These are phyloP conservation scores for Fraxinus anomala DNA, from an alignment of 257 asterid species.

Conservation along the genomic window DNA sequence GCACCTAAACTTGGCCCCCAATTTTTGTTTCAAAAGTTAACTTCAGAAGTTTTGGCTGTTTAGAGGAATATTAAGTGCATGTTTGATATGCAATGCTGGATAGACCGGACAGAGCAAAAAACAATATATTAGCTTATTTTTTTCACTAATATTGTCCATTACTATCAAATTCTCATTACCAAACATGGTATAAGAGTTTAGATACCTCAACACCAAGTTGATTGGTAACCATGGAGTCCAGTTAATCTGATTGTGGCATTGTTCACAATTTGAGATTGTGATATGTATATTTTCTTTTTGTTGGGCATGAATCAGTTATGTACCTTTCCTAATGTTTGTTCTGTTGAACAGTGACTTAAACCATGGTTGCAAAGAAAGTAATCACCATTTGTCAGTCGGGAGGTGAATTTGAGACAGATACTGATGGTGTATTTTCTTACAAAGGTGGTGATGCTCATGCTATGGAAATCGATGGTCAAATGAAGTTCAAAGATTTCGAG, in stretches of 20 bases:
- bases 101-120: background rate
- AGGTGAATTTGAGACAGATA: constrained; percentile 81
- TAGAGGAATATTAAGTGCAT: background rate
- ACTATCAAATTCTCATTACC: background rate
- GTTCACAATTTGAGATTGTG: background rate
- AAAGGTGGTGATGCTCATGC: constrained; percentile 99
- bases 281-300: background rate
- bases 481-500: constrained; percentile 78
- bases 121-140: background rate
- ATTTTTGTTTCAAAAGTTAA: background rate
- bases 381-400: constrained; percentile 97
- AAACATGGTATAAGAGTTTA: background rate
- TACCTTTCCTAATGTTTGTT: constrained; percentile 25
- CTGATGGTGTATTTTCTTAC: constrained; percentile 70
- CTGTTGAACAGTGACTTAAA: constrained; percentile 36
- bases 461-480: constrained; percentile 79
- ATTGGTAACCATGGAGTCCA: background rate
- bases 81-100: background rate
- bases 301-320: background rate
- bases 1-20: background rate
- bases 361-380: constrained; percentile 71
- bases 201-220: background rate
- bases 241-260: background rate
- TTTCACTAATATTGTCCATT: background rate
- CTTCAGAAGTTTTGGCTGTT: background rate